phyloP scores from a whole-genome alignment of 1,139 yeast genomes.

The Yarrowia galli region DNA sequence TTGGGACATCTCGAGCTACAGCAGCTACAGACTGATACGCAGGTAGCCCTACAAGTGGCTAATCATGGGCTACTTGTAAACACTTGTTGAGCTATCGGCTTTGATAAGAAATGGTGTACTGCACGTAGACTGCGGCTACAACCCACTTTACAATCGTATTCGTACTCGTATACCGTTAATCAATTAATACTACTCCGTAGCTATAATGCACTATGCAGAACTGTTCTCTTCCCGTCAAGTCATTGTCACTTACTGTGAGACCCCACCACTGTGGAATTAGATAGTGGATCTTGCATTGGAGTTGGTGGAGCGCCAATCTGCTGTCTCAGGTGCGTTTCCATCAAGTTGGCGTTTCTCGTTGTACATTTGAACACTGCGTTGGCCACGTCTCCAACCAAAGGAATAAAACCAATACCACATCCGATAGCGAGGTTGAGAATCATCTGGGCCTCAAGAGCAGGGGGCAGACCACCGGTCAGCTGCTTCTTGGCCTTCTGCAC shows the following conservation, averaged over 20 bases:
- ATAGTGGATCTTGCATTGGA: slow-evolving; percentile 2
- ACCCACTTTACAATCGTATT: no score
- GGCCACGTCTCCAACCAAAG: slow-evolving; percentile 73
- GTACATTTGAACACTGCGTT: slow-evolving; percentile 76
- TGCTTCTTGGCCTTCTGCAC: slow-evolving; percentile 58
- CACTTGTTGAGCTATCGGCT: no score
- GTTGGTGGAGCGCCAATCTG: slow-evolving; percentile 48
- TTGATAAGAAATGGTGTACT: no score
- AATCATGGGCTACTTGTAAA: no score
- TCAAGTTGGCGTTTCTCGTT: slow-evolving; percentile 69
- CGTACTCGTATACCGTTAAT: no score
- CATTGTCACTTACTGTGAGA: not conserved
- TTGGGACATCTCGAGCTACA: no score
- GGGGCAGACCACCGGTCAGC: slow-evolving; percentile 73
- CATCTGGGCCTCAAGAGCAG: slow-evolving; percentile 59
- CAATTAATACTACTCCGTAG: no score
- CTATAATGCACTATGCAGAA: not conserved
- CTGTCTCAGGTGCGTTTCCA: slow-evolving; percentile 64
- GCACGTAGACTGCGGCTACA: no score
- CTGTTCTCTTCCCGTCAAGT: not conserved
- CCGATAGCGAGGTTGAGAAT: slow-evolving; percentile 67
- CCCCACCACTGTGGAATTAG: slow-evolving; percentile 8
- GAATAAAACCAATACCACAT: slow-evolving; percentile 72
- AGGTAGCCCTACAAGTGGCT: no score
- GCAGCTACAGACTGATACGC: no score